phyloP scores from a whole-genome alignment of 345 rosid genomes.

The Gossypium arboreum region DNA sequence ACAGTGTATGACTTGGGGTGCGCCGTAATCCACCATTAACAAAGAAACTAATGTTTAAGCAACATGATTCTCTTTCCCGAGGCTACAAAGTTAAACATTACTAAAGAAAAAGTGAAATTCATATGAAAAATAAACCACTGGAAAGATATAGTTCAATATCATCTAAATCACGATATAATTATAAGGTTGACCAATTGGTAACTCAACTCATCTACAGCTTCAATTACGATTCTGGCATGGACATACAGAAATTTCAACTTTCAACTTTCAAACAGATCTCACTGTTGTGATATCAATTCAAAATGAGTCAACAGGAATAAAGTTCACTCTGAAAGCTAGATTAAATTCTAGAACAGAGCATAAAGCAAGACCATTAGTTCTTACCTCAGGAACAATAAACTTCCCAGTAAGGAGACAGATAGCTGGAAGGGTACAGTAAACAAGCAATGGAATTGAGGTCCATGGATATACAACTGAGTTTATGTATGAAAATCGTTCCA shows the following conservation, averaged over 20 bases:
- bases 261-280: not conserved
- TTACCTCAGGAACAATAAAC: conserved; percentile 97
- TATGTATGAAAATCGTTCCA: conserved; percentile 90
- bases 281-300: not conserved
- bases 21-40: not conserved
- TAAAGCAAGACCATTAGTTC: not conserved
- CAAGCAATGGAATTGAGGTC: conserved; percentile 84
- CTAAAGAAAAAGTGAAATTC: not conserved
- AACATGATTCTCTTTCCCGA: not conserved
- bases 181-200: not conserved
- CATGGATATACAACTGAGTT: conserved; percentile 92
- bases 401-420: conserved; percentile 91
- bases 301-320: not conserved
- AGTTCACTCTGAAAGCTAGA: not conserved
- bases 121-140: not conserved
- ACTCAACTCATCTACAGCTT: not conserved
- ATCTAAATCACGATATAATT: not conserved
- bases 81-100: not conserved
- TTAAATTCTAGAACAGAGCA: not conserved
- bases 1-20: not conserved
- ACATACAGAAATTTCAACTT: not conserved
- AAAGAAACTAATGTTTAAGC: not conserved
- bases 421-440: conserved; percentile 89
- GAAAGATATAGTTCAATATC: not conserved
- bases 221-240: not conserved